phyloP scores from a whole-genome alignment of 1,139 yeast genomes.

The Zygosaccharomyces pseudobailii region DNA sequence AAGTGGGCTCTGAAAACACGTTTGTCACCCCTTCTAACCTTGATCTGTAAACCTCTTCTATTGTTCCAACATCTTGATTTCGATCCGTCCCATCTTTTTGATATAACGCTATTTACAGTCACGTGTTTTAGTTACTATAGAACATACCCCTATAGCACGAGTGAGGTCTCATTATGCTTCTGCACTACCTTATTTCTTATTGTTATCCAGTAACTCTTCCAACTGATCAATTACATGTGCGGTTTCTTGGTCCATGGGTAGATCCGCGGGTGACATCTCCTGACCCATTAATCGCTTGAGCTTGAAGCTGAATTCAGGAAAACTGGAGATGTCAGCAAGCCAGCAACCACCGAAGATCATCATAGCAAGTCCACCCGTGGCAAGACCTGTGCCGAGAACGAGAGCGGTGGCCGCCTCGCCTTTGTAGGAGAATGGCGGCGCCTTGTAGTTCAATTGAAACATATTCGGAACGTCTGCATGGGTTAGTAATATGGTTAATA shows the following conservation, averaged over 20 bases:
- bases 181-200: constrained; percentile 5
- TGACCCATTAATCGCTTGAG: constrained; percentile 65
- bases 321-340: constrained; percentile 65
- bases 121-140: constrained; percentile 4
- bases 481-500: constrained; percentile 13
- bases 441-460: constrained; percentile 82
- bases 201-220: constrained; percentile 13
- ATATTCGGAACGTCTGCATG: constrained; percentile 57
- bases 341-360: constrained; percentile 71
- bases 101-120: not conserved
- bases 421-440: constrained; percentile 76
- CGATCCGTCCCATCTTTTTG: not conserved
- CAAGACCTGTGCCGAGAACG: constrained; percentile 70
- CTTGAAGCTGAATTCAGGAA: constrained; percentile 66
- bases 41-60: not conserved
- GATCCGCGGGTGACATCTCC: constrained; percentile 38
- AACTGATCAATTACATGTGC: constrained; percentile 20
- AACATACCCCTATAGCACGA: not conserved
- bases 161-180: not conserved
- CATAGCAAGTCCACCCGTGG: constrained; percentile 71
- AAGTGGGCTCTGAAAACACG: not conserved
- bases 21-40: not conserved
- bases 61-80: not conserved
- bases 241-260: constrained; percentile 68
- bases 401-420: constrained; percentile 87